These are phyloP conservation scores for Aspergillus arachidicola DNA, from an alignment of 2,329 filamentous ascomycete species.

Conservation along the genomic window DNA sequence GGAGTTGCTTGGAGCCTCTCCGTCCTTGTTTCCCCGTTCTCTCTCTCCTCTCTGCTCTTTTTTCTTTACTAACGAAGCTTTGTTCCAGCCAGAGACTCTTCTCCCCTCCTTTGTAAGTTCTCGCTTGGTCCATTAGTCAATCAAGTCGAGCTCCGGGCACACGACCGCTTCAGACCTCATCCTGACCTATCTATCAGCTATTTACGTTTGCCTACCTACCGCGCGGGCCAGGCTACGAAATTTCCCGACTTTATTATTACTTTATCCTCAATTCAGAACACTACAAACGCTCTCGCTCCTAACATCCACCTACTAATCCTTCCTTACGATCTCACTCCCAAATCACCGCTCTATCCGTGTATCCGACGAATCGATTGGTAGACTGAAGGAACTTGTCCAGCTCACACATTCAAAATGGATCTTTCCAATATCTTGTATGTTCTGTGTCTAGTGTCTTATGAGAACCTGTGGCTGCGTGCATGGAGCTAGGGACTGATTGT, in stretches of 20 bases:
- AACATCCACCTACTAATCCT: not conserved
- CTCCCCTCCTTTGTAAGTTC: slow-evolving; percentile 4
- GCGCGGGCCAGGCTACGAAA: slow-evolving; percentile 13
- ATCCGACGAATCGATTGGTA: slow-evolving; percentile 3
- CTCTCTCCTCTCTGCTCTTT: slow-evolving; percentile 11
- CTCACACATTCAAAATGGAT: slow-evolving; percentile 66
- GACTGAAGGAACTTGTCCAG: not conserved
- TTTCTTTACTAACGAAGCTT: not conserved
- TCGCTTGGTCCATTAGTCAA: not conserved
- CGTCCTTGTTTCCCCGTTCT: slow-evolving; percentile 23
- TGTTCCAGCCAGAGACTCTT: not conserved
- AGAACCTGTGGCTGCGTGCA: slow-evolving; percentile 17
- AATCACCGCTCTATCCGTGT: not conserved
- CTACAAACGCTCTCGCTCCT: not conserved
- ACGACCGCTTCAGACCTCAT: slow-evolving; percentile 10
- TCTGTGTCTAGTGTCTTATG: slow-evolving; percentile 4
- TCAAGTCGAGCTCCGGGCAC: not conserved
- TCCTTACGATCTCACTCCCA: not conserved
- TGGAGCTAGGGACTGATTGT: slow-evolving; percentile 18
- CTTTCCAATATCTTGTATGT: slow-evolving; percentile 90
- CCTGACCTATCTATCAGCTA: slow-evolving; percentile 5
- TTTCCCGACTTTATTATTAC: not conserved
- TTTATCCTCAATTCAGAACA: not conserved
- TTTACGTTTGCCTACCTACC: not conserved
- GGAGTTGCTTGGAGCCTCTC: slow-evolving; percentile 23